phyloP scores from a whole-genome alignment of 2,329 filamentous ascomycete genomes.

The Xylariaceae sp. region DNA sequence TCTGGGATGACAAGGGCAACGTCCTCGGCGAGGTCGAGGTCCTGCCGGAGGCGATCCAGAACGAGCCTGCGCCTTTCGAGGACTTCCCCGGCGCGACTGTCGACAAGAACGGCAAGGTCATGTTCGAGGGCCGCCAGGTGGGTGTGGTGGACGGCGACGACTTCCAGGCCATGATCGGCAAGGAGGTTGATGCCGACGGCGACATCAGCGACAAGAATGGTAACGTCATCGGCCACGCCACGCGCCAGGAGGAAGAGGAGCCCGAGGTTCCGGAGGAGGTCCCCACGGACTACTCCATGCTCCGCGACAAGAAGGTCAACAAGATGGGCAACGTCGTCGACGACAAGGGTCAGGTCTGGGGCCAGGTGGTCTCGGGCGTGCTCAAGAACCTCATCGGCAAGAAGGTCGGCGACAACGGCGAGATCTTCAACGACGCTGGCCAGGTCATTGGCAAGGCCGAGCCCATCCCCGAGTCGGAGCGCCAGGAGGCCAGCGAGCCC shows the following conservation, averaged over 20 bases:
- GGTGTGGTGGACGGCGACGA: constrained; percentile 32
- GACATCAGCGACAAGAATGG: constrained; percentile 30
- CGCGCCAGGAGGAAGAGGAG: constrained; percentile 27
- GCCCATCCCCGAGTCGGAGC: constrained; percentile 50
- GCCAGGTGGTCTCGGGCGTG: constrained; percentile 56
- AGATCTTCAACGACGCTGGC: constrained; percentile 64
- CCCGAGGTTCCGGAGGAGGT: constrained; percentile 25
- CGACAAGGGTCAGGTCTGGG: constrained; percentile 46
- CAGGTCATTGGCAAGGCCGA: constrained; percentile 61
- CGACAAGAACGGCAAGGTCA: constrained; percentile 29
- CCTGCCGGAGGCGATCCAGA: constrained; percentile 28
- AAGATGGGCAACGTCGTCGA: constrained; percentile 52
- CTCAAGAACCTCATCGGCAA: constrained; percentile 56
- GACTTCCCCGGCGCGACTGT: constrained; percentile 28
- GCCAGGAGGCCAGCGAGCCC: constrained; percentile 37
- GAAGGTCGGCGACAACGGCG: constrained; percentile 56
- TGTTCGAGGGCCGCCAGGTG: constrained; percentile 28
- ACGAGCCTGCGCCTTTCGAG: constrained; percentile 28
- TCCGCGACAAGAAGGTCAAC: constrained; percentile 50
- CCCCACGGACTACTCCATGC: constrained; percentile 37
- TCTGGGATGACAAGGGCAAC: constrained; percentile 26
- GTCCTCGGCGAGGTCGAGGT: constrained; percentile 32
- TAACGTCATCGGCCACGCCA: constrained; percentile 27
- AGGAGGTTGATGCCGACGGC: constrained; percentile 28
- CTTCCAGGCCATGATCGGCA: constrained; percentile 26